A percentile compares a stretch with the other conserved stretches of the same genome.
Conservation (phyloP, 2,329 filamentous ascomycete genomes). For the Westerdykella sp. region DNA sequence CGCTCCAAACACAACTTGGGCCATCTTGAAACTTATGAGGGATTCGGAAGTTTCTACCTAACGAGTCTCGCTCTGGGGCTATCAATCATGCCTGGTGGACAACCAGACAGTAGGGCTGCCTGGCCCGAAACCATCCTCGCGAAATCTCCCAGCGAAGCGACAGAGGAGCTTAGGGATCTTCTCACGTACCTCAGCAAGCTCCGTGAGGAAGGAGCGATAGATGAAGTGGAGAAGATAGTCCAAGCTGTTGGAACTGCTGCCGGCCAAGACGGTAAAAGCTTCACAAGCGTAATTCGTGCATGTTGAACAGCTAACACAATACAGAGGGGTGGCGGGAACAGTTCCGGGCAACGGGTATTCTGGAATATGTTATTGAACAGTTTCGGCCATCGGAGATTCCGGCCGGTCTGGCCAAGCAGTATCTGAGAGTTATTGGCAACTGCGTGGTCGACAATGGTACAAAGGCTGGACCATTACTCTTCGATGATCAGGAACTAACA, state of each 20-base stretch:
- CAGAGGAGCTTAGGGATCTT: too few relatives aligned
- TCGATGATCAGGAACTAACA: conserved; percentile 10
- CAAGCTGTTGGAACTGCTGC: conserved; percentile 30
- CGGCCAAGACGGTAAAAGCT: conserved; percentile 24
- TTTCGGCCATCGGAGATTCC: conserved; percentile 17
- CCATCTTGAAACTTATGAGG: too few relatives aligned
- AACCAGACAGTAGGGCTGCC: too few relatives aligned
- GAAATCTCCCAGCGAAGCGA: too few relatives aligned
- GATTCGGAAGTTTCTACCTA: too few relatives aligned
- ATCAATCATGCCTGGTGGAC: too few relatives aligned
- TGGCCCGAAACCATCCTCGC: too few relatives aligned
- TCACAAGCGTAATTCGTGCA: not conserved
- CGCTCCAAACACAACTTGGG: too few relatives aligned
- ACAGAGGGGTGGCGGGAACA: conserved; percentile 27
- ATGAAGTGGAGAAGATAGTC: conserved; percentile 13
- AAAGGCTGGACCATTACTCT: not conserved
- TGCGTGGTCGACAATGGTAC: conserved; percentile 34
- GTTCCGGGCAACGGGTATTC: conserved; percentile 23
- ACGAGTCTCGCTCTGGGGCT: too few relatives aligned
- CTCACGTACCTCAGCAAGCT: not conserved
- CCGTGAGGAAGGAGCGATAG: conserved; percentile 5
- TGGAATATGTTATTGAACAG: conserved; percentile 21
- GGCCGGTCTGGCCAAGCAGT: conserved; percentile 25
- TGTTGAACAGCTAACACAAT: conserved; percentile 16
- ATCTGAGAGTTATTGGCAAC: conserved; percentile 35